Conservation (phyloP, 1,284 basidiomycete species). For the Singerocomus inundabilis region DNA sequence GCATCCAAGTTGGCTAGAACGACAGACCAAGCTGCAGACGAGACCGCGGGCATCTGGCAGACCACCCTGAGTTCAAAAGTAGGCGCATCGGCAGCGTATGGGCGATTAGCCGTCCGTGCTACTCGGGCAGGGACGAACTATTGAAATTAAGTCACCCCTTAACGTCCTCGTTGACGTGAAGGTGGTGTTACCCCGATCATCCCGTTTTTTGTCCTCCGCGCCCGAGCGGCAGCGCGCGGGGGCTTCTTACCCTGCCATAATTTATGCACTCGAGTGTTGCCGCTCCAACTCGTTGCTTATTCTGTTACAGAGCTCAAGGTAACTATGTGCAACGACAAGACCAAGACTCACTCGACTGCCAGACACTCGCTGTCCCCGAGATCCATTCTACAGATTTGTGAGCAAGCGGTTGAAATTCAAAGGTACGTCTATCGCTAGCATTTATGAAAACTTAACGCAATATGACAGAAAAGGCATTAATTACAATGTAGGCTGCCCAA, state of each 20-base stretch:
- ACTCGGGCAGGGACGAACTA: conserved; percentile 7
- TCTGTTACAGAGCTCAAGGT: no score
- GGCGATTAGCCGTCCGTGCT: not conserved
- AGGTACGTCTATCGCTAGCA: not conserved
- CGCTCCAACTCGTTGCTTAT: no score
- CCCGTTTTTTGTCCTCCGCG: not conserved
- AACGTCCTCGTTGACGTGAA: conserved; percentile 1
- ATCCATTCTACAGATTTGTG: not conserved
- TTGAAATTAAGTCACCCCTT: conserved; percentile 7
- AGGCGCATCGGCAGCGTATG: no score
- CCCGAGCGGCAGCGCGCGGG: not conserved
- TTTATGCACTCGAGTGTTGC: not conserved
- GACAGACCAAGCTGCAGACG: no score
- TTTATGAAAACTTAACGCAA: conserved; percentile 22
- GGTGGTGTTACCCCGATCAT: conserved; percentile 1
- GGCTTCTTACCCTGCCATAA: conserved; percentile 12
- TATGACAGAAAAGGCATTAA: conserved; percentile 14
- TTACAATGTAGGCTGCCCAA: conserved; percentile 11
- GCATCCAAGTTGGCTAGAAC: no score
- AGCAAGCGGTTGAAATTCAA: no score
- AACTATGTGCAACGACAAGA: not conserved
- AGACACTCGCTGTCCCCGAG: not conserved
- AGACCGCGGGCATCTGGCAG: no score
- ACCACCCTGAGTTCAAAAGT: no score
- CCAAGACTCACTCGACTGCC: not conserved